A percentile compares a stretch with the other conserved stretches of the same genome.
Conservation (phyloP, 768 basidiomycete species). For the Boletus fagicola region DNA sequence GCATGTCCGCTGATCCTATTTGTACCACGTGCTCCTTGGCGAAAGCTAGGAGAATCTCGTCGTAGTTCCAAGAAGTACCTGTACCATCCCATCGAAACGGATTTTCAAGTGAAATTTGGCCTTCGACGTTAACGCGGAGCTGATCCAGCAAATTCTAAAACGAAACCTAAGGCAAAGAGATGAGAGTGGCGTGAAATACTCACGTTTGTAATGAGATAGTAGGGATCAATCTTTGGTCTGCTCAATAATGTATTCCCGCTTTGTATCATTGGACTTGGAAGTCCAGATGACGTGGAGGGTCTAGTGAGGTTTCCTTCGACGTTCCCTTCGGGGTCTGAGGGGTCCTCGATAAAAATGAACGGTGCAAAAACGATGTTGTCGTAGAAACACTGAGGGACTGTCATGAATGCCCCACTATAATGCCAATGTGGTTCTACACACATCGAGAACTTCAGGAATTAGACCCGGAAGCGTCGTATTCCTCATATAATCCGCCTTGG, state of each 20-base stretch:
- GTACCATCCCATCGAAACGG: conserved; percentile 72
- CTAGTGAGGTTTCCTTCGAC: conserved; percentile 42
- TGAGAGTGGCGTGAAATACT: conserved; percentile 21
- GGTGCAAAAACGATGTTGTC: conserved; percentile 97
- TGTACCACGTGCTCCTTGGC: conserved; percentile 57
- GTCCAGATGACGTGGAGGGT: conserved; percentile 37
- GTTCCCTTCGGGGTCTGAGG: conserved; percentile 60
- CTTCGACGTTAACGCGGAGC: conserved; percentile 64
- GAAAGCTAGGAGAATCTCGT: conserved; percentile 63
- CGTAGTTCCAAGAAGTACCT: conserved; percentile 62
- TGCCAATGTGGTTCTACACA: conserved; percentile 36
- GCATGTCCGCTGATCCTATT: conserved; percentile 45
- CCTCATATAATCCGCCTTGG: conserved; percentile 88
- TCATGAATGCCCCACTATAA: conserved; percentile 3
- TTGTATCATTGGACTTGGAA: conserved; percentile 30
- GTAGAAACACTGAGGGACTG: conserved; percentile 71
- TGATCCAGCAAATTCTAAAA: conserved; percentile 62
- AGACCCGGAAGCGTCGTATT: conserved; percentile 90
- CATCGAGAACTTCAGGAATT: conserved; percentile 79
- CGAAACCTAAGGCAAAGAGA: conserved; percentile 6
- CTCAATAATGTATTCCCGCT: conserved; percentile 43
- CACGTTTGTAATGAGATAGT: conserved; percentile 84
- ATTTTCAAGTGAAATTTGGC: conserved; percentile 54
- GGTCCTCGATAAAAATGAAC: conserved; percentile 95
- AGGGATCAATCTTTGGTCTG: conserved; percentile 82